Evolutionary conservation across 202 grass and related monocot genomes (phyloP), one percentile per base, ranked within the genome.

Genomic region (Brachypodium distachyon): DNA sequence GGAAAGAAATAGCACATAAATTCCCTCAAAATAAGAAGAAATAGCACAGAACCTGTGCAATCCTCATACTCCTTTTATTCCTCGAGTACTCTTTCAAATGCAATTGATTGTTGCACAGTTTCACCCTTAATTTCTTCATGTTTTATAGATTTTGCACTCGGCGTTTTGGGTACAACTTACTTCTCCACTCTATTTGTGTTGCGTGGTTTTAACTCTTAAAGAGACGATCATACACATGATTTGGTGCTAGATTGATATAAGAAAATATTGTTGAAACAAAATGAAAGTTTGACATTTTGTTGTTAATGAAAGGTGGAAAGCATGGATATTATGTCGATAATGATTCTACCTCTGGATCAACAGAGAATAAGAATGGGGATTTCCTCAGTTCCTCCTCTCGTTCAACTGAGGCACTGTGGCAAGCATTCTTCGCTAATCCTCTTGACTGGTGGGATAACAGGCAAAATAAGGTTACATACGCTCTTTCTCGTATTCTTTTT

Each of bases 401-500:
- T 81, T 83, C 89, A 78, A 78, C 68, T 77, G 89, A 93, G 89
- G 71, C 90, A 82, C 72, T 94, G 21, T 99, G 96, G 96, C 92
- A 96, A 82, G 96, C 96, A 3, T 99, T 96, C 81, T 99, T 99
- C 64, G 83, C 89, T 64, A 99, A 92, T 72, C 96, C 96, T 39
- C 34, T 93, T 63, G 96, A 93, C 5, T 99, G 96, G 96, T 99
- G 92, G 96, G 96, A 99, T 87, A 99, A 99, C 78, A 93, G 96
- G 87, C 86, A 63, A 77, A 94, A 79, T 62, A 99, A 99, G 96
- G 96, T 99, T n/a, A 27, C 11, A 26, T 33, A 10, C 39, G 9
- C 62, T 70, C 12, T 83, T 42, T 33, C 73, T 76, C 42, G 52
- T 79, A 1, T 74, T 81, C 64, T 13, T 19, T 28, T 57, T 17